phyloP scores from a whole-genome alignment of 495 filamentous ascomycete genomes.

The Penicillium lagena region DNA sequence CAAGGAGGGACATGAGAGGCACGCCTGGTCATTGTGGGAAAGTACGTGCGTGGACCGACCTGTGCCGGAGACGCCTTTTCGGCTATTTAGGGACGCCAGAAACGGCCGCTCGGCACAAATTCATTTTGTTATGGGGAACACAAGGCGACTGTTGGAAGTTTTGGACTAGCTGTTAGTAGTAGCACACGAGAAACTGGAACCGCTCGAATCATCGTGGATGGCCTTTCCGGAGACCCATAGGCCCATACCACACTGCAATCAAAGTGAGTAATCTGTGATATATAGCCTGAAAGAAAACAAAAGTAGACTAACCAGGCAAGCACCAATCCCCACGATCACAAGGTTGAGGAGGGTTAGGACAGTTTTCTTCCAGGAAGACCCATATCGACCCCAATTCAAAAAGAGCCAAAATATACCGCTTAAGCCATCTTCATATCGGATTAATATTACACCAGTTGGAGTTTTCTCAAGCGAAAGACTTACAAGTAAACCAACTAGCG shows the following conservation, averaged over 20 bases:
- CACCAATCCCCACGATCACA: conserved; percentile 21
- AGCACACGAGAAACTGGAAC: conserved; percentile 18
- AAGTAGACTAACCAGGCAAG: conserved; percentile 14
- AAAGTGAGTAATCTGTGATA: background rate
- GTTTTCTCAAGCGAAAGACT: conserved; percentile 37
- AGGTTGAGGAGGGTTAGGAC: conserved; percentile 25
- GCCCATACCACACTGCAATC: conserved; percentile 19
- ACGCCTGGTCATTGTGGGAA: no score
- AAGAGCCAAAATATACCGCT: conserved; percentile 33
- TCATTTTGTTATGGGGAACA: no score
- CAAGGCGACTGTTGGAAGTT: no score
- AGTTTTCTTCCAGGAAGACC: conserved; percentile 15
- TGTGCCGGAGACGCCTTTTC: no score
- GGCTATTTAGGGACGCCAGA: no score
- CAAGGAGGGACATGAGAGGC: no score
- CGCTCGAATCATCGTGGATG: conserved; percentile 11
- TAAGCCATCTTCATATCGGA: conserved; percentile 15
- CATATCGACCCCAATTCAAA: conserved; percentile 26
- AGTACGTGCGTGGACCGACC: no score
- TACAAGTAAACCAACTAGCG: conserved; percentile 37
- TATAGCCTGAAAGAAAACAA: background rate
- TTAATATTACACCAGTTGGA: conserved; percentile 5
- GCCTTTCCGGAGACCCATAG: conserved; percentile 23
- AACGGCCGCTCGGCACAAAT: no score
- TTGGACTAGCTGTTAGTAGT: background rate